Percentiles rank a stretch among this genome's conserved stretches.
Evolutionary conservation across 176 grass and related monocot species (phyloP).

Genomic region (Aegilops tauschii): DNA sequence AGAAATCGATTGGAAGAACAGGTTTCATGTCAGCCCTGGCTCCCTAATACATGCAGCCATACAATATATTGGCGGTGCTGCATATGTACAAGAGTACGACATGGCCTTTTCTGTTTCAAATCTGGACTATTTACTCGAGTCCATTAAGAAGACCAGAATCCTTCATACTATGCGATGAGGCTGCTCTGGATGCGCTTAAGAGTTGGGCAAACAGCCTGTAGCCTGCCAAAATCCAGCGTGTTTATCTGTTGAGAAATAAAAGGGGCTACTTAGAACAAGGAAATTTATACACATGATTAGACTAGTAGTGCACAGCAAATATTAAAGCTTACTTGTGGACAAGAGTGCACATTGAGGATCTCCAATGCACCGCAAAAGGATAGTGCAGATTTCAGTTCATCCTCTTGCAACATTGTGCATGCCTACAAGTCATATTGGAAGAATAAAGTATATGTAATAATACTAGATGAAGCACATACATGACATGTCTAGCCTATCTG

Average conservation of each 20-base stretch:
- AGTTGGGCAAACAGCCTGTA: constrained; percentile 56
- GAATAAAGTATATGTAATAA: neutral
- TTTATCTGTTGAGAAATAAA: constrained; percentile 52
- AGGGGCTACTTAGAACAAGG: neutral
- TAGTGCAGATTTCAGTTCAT: constrained; percentile 90
- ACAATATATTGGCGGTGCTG: constrained; percentile 36
- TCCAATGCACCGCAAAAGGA: constrained; percentile 64
- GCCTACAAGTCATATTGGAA: constrained; percentile 44
- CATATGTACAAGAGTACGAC: constrained; percentile 41
- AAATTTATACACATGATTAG: neutral
- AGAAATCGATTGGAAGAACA: constrained; percentile 19
- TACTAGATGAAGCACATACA: neutral
- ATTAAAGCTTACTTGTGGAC: constrained; percentile 56
- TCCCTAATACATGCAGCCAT: constrained; percentile 27
- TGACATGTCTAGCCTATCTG: neutral
- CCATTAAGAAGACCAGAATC: neutral
- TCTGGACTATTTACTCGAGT: constrained; percentile 26
- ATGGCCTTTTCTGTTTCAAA: constrained; percentile 20
- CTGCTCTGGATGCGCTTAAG: constrained; percentile 74
- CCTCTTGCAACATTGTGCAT: constrained; percentile 82
- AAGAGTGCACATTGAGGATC: constrained; percentile 83
- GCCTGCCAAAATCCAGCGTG: constrained; percentile 54
- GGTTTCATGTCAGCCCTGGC: neutral
- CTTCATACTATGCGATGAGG: constrained; percentile 35
- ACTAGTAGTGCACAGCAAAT: neutral